Conservation (phyloP, 2,329 filamentous ascomycete genomes). For the Clonostachys rosea region DNA sequence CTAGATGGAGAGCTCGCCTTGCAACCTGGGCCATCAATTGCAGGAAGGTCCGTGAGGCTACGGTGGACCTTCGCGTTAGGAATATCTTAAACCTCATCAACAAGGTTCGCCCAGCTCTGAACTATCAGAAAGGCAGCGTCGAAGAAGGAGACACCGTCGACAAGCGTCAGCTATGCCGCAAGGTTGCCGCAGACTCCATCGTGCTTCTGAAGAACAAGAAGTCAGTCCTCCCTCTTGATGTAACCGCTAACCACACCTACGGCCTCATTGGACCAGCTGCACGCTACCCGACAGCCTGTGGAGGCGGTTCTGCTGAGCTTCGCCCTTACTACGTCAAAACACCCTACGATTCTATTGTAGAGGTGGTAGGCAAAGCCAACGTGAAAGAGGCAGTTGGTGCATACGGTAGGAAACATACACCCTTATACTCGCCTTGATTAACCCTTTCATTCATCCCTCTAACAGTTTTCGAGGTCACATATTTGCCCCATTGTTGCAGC, state of each 20-base stretch:
- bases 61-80: constrained; percentile 52
- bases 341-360: constrained; percentile 53
- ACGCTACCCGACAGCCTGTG: constrained; percentile 51
- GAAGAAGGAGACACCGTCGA: neutral
- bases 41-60: constrained; percentile 49
- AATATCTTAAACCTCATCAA: constrained; percentile 57
- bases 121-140: no score
- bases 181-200: neutral
- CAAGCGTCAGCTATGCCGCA: neutral
- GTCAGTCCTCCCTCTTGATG: constrained; percentile 53
- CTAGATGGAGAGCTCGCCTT: constrained; percentile 42
- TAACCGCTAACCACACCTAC: constrained; percentile 50
- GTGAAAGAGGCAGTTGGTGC: constrained; percentile 11
- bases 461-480: no score
- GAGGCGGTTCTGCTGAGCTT: constrained; percentile 60
- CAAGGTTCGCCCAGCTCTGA: constrained; percentile 13
- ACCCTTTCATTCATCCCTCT: no score
- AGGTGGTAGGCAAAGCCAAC: constrained; percentile 10
- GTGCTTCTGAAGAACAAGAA: constrained; percentile 69
- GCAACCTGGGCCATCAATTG: constrained; percentile 47
- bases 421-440: no score
- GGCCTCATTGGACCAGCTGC: constrained; percentile 55
- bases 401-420: neutral
- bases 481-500: no score
- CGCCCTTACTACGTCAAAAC: constrained; percentile 64